A percentile compares a stretch with the other conserved stretches of the same genome.
Evolutionary conservation across 331 rosid genomes (phyloP).

Genomic region (Dryas integrifolia): DNA sequence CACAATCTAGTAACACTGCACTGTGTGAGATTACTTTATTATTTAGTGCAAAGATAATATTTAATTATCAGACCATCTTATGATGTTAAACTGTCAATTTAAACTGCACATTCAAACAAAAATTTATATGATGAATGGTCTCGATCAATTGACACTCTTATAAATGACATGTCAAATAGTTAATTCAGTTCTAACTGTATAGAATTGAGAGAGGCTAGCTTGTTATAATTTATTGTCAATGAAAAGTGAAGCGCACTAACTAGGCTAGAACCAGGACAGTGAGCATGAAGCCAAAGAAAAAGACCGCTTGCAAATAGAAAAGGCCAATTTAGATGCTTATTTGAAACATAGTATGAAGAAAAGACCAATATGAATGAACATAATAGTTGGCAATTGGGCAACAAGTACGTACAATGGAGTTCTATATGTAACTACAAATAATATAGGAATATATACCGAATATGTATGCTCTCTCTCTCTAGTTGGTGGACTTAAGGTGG

Average conservation of each 20-base stretch:
- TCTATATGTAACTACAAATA: not conserved
- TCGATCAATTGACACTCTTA: too few relatives aligned
- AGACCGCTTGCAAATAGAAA: conserved; percentile 12
- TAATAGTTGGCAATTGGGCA: not conserved
- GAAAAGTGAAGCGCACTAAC: conserved; percentile 14
- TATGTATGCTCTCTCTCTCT: not conserved
- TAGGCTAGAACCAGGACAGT: not conserved
- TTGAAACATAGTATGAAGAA: conserved; percentile 1
- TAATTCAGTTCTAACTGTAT: too few relatives aligned
- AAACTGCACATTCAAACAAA: too few relatives aligned
- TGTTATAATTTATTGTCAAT: not conserved
- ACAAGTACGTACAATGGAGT: not conserved
- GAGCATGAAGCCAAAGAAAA: conserved; percentile 19
- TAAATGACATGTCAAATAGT: too few relatives aligned
- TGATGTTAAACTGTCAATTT: too few relatives aligned
- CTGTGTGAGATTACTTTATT: too few relatives aligned
- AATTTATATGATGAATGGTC: too few relatives aligned
- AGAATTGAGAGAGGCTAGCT: not conserved
- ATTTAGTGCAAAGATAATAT: too few relatives aligned
- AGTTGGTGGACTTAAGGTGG: not conserved
- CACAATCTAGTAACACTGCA: not conserved
- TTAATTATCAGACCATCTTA: too few relatives aligned
- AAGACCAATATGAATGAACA: not conserved
- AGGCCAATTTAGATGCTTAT: conserved; percentile 20
- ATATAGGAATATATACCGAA: not conserved